These are phyloP conservation scores for Suillus cothurnatus DNA, from an alignment of 768 basidiomycete species.

Conservation along the genomic window DNA sequence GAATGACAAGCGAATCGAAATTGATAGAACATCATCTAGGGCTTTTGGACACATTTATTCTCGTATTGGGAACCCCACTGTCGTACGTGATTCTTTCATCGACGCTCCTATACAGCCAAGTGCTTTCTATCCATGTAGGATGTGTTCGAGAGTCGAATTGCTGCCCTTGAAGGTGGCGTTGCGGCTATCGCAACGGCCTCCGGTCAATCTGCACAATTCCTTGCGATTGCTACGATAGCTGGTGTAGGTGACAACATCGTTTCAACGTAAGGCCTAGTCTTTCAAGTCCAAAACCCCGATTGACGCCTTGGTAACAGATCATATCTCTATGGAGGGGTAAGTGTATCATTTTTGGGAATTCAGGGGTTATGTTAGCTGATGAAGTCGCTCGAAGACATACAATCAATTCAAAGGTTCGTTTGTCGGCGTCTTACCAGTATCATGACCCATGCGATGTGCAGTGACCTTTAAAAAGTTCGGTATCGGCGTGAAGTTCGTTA, in stretches of 20 bases:
- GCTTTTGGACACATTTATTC: conserved; percentile 54
- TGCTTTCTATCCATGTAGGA: conserved; percentile 38
- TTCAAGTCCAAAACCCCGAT: too few relatives aligned
- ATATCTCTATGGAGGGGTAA: conserved; percentile 61
- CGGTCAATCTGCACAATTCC: conserved; percentile 65
- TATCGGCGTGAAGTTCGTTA: conserved; percentile 57
- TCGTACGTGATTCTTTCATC: conserved; percentile 37
- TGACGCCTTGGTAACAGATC: conserved; percentile 33
- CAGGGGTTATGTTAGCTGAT: neutral
- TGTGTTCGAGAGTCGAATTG: conserved; percentile 65
- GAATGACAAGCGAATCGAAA: neutral
- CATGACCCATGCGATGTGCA: conserved; percentile 18
- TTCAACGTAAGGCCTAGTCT: conserved; percentile 42
- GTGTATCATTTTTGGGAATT: conserved; percentile 19
- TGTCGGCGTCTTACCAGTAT: neutral
- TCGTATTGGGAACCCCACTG: conserved; percentile 58
- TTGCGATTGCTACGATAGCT: conserved; percentile 57
- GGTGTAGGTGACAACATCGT: conserved; percentile 66
- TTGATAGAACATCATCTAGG: conserved; percentile 21
- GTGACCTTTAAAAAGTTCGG: conserved; percentile 58
- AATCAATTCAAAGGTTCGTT: conserved; percentile 61
- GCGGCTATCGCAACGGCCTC: conserved; percentile 60
- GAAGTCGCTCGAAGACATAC: conserved; percentile 46
- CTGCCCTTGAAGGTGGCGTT: conserved; percentile 63
- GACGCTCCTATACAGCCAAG: neutral